Evolutionary conservation across 148 eudicot species (phyloP), one percentile per base, ranked within the genome.

Genomic region (Nyssa sinensis): DNA sequence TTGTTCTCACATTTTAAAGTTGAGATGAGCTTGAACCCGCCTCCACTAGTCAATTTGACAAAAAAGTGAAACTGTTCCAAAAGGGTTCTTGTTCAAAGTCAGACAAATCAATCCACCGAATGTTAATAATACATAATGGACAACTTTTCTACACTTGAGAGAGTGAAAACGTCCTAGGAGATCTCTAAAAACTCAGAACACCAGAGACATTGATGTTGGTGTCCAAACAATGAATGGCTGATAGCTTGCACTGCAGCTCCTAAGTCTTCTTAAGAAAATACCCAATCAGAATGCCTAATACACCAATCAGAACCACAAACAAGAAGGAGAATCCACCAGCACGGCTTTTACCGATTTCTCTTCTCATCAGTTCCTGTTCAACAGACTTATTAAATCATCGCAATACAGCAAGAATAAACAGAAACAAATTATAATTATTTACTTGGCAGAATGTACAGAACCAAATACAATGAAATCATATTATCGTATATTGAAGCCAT

Each of bases 211-310:
- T 71, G 65, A 71, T 16, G 32, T 60, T 31, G n/a, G 74, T 21
- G 13, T 37, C 74, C 32, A 33, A 69, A 71, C 53, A 37, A 71
- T 25, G 64, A 60, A 27, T 58, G 32, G 51, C 34, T 23, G 21
- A 13, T 23, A 14, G 19, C 62, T 72, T 79, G 28, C n/a, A 61
- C 34, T 62, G 68, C 60, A 44, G 58, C 75, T 44, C 51, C 75
- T 73, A 73, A 51, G 74, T 62, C 53, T 57, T 76, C 69, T 70
- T 76, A n/a, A 76, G 16, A 17, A 76, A 25, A 63, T 88, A 90
- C n/a, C 97, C 95, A 32, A 88, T 58, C 39, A 93, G 59, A 68
- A 93, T 60, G 7, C 95, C 83, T 30, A 93, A 41, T 13, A 93
- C 74, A 33, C 83, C 95, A 10, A 87, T 72, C 73, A 93, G 83